phyloP scores from a whole-genome alignment of 2,329 filamentous ascomycete species.

The Colletotrichum agaves region DNA sequence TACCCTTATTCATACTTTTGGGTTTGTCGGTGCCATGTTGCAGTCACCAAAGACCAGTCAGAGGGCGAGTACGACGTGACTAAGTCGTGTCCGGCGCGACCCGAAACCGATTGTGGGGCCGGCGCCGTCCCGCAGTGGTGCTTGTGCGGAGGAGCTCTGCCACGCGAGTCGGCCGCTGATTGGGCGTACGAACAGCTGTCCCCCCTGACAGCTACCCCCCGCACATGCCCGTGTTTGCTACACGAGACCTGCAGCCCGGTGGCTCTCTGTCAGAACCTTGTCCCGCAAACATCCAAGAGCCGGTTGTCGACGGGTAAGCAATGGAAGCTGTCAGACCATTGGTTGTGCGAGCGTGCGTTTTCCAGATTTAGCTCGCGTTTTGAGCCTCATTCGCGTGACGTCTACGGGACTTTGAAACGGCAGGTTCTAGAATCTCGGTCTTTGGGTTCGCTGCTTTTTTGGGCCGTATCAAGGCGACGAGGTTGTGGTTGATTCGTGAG shows the following conservation, averaged over 20 bases:
- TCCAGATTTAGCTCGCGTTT: no score
- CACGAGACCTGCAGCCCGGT: conserved; percentile 23
- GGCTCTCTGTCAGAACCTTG: conserved; percentile 31
- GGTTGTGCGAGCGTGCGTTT: neutral
- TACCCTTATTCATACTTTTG: conserved; percentile 21
- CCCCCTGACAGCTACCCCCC: conserved; percentile 17
- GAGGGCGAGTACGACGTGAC: neutral
- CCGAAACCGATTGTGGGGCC: conserved; percentile 23
- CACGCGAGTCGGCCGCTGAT: neutral
- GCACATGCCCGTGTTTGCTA: conserved; percentile 19
- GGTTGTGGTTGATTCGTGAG: no score
- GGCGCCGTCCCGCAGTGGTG: conserved; percentile 15
- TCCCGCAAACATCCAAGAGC: neutral
- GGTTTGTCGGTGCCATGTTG: neutral
- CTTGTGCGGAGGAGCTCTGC: conserved; percentile 22
- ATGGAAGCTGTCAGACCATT: neutral
- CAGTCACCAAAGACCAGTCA: no score
- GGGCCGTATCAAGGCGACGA: no score
- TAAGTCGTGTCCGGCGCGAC: conserved; percentile 9
- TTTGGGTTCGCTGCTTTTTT: no score
- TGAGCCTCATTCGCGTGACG: no score
- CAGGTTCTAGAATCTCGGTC: no score
- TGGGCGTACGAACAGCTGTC: neutral
- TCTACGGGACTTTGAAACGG: no score
- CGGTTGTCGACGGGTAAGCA: neutral